phyloP scores from a whole-genome alignment of 495 filamentous ascomycete genomes.

The Collariella sp. region DNA sequence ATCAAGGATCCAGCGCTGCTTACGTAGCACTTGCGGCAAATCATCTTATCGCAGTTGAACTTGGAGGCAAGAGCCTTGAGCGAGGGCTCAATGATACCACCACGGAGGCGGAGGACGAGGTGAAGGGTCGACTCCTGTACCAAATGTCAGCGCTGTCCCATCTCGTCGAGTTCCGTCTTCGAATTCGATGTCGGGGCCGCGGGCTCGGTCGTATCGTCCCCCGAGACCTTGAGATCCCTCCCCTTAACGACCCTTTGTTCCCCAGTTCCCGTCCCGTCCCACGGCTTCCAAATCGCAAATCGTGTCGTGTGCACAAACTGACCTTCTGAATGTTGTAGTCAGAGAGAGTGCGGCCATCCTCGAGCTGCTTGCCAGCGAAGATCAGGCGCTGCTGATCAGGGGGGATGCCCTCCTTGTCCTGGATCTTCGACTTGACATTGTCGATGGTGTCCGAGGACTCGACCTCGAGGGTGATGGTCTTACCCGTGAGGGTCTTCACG shows the following conservation, averaged over 20 bases:
- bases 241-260: neutral
- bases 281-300: conserved; percentile 2
- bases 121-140: conserved; percentile 94
- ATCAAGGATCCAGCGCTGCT: neutral
- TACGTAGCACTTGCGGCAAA: conserved; percentile 97
- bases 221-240: neutral
- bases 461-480: conserved; percentile 99
- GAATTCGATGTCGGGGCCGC: neutral
- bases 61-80: conserved; percentile 96
- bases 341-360: conserved; percentile 95
- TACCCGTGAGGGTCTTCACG: conserved; percentile 96
- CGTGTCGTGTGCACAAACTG: conserved; percentile 25
- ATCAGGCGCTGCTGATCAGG: conserved; percentile 99
- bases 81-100: conserved; percentile 98
- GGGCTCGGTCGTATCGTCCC: neutral
- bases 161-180: neutral
- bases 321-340: conserved; percentile 99
- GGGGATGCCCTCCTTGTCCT: conserved; percentile 99
- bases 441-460: conserved; percentile 99
- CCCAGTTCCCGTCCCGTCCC: neutral
- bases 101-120: conserved; percentile 97
- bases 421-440: conserved; percentile 94
- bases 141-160: conserved; percentile 8
- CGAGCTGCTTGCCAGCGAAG: conserved; percentile 99
- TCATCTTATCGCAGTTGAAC: conserved; percentile 99